These are phyloP conservation scores for Mycena chlorophos DNA, from an alignment of 768 basidiomycete genomes.

Conservation along the genomic window DNA sequence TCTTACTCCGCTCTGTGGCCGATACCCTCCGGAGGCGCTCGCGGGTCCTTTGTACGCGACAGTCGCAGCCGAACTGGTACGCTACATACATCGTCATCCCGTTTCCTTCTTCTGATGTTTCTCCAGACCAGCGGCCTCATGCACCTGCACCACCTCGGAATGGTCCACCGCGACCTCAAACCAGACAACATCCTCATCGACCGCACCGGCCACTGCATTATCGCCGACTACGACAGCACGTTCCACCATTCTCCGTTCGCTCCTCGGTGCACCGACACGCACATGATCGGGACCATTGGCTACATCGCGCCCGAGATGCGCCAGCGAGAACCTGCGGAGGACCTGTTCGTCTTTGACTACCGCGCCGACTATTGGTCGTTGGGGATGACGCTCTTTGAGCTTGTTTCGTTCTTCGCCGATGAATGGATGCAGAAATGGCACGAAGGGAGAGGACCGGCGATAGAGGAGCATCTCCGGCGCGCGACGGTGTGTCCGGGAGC, in stretches of 20 bases:
- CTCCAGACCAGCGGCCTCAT: not conserved
- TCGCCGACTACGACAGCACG: not conserved
- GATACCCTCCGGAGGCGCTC: not conserved
- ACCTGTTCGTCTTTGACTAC: not conserved
- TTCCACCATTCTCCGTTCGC: not conserved
- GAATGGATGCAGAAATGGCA: no score
- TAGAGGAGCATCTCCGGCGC: no score
- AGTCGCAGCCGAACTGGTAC: not conserved
- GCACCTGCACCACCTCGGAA: constrained; percentile 1
- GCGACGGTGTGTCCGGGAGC: no score
- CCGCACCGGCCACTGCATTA: not conserved
- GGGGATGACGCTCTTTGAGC: not conserved
- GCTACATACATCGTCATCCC: not conserved
- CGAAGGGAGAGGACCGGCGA: no score
- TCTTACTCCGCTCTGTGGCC: not conserved
- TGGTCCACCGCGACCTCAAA: constrained; percentile 5
- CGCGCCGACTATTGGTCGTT: not conserved
- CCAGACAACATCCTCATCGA: constrained; percentile 1
- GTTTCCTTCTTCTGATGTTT: not conserved
- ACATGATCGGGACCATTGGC: no score
- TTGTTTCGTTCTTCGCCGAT: not conserved
- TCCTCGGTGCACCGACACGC: not conserved
- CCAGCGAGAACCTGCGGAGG: no score
- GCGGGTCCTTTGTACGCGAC: not conserved
- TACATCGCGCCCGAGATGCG: not conserved